Percentiles rank a stretch among this genome's conserved stretches.
Conservation (phyloP, 805 yeast genomes). For the Lachancea dasiensis region DNA sequence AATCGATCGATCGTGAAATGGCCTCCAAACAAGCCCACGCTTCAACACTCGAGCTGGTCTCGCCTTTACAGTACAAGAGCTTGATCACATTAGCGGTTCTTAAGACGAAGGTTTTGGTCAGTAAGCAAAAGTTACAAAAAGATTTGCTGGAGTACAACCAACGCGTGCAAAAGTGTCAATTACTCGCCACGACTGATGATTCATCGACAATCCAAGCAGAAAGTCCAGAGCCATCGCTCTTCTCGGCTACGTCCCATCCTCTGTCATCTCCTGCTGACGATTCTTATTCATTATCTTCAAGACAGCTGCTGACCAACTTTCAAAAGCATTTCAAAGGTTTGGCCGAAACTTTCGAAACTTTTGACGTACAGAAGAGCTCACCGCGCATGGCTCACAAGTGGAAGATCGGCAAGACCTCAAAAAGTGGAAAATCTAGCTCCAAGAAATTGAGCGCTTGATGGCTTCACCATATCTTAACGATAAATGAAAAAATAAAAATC, state of each 20-base stretch:
- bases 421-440: constrained; percentile 5
- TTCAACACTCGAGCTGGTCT: constrained; percentile 7
- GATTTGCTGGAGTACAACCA: constrained; percentile 13
- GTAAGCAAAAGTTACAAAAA: constrained; percentile 14
- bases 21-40: too few species aligned
- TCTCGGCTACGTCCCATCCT: not conserved
- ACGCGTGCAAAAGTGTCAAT: constrained; percentile 7
- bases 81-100: constrained; percentile 23
- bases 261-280: constrained; percentile 2
- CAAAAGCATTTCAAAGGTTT: constrained; percentile 25
- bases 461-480: too few species aligned
- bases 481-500: too few species aligned
- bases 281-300: constrained; percentile 6
- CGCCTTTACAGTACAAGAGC: constrained; percentile 15
- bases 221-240: constrained; percentile 3
- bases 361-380: constrained; percentile 12
- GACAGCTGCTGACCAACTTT: constrained; percentile 22
- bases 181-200: not conserved
- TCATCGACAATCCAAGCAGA: not conserved
- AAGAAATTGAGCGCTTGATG: not conserved
- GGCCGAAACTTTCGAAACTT: constrained; percentile 28
- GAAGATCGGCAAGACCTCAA: constrained; percentile 5
- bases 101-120: constrained; percentile 18
- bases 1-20: constrained; percentile 2
- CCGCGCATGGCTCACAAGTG: constrained; percentile 2